These are phyloP conservation scores for Symbiodinium natans DNA, from an alignment of 73 alveolate genomes.

Conservation along the genomic window DNA sequence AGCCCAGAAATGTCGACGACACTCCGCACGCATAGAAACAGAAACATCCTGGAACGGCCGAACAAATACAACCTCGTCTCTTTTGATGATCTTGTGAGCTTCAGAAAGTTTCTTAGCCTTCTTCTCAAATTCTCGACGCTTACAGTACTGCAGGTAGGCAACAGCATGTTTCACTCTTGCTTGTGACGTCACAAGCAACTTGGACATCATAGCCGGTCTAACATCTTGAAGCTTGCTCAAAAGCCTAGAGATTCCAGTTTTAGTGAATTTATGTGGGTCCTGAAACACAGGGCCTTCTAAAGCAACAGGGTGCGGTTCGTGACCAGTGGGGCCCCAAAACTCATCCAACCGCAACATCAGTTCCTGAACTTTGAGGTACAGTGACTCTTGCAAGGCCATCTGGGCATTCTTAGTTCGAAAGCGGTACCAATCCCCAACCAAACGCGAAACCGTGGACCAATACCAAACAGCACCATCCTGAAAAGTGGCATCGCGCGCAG, in stretches of 20 bases:
- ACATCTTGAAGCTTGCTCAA: neutral
- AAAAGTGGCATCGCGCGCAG: neutral
- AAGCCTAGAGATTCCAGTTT: neutral
- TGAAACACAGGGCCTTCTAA: neutral
- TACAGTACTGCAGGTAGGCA: neutral
- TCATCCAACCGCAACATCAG: neutral
- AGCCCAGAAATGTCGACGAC: neutral
- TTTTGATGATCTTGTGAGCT: neutral
- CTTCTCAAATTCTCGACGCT: neutral
- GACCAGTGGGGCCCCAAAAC: neutral
- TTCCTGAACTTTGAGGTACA: neutral
- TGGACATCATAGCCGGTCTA: neutral
- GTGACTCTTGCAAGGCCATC: neutral
- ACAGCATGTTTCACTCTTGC: neutral
- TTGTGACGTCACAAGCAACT: neutral
- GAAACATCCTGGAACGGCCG: neutral
- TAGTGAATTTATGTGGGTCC: neutral
- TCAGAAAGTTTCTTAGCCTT: neutral
- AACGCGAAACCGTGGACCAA: neutral
- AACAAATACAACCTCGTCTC: neutral
- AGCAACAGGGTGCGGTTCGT: neutral
- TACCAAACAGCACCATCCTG: neutral
- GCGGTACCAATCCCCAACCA: neutral
- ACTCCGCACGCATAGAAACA: neutral
- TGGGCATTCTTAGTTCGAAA: neutral